Evolutionary conservation across 2,329 filamentous ascomycete genomes (phyloP).

Genomic region (Gliomastix tumulicola): DNA sequence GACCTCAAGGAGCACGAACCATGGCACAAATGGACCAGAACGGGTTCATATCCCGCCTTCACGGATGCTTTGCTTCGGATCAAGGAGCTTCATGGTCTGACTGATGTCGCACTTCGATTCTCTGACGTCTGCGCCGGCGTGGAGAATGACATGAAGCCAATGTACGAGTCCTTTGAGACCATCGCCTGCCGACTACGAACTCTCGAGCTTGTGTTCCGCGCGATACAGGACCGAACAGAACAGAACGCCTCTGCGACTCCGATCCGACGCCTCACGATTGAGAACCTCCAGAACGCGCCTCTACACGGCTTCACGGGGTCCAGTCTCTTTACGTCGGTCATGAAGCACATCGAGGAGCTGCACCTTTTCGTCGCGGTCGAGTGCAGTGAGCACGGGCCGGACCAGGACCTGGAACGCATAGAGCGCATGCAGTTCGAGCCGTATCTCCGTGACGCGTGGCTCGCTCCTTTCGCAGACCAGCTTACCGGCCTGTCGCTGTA

Average conservation of each 20-base stretch:
- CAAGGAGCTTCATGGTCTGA: too few species aligned
- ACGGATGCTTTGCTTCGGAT: too few species aligned
- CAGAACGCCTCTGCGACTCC: neutral
- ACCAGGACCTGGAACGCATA: neutral
- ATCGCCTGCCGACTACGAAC: too few species aligned
- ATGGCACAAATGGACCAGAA: too few species aligned
- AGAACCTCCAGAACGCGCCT: neutral
- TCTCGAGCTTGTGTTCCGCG: neutral
- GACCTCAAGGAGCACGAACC: too few species aligned
- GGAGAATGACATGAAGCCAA: too few species aligned
- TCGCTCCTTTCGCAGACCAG: neutral
- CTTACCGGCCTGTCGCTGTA: neutral
- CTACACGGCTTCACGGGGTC: neutral
- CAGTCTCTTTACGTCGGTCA: neutral
- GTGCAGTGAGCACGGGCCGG: neutral
- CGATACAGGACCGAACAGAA: neutral
- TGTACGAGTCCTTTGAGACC: too few species aligned
- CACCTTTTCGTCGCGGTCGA: neutral
- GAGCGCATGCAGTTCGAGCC: neutral
- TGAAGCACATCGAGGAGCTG: neutral
- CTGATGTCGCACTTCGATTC: too few species aligned
- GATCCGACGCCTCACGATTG: neutral
- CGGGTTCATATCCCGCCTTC: too few species aligned
- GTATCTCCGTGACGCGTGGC: neutral
- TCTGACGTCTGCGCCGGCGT: too few species aligned